Base-by-base conservation (phyloP, 1,139 yeast genomes). In the Meyerozyma smithsonii region DNA sequence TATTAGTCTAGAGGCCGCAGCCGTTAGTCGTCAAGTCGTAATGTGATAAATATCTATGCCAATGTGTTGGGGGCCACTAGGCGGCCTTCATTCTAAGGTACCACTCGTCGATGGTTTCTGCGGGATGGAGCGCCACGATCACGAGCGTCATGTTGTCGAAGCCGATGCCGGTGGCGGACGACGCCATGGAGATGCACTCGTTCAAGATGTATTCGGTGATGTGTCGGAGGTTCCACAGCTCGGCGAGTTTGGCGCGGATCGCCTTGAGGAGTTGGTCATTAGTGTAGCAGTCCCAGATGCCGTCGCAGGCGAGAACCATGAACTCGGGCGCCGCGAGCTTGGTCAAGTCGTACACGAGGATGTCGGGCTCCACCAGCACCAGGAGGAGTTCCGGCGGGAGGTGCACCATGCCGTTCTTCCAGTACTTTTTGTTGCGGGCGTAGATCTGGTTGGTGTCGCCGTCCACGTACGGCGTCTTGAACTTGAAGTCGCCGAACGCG, bases 71-170 rank as follows among this genome's bases (percentile, higher is more conserved):
- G 10, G 34, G 34, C 66, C 3, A 77, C 56, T 43, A 73, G 69
- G 17, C 60, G n/a, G n/a, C 51, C 50, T 71, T 77, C 73, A 81
- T 77, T 43, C 59, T 56, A 5, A 61, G 59, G 50, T 79, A 74
- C 92, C 92, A 84, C 28, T 70, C 72, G 17, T 75, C 74, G 32
- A 81, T 55, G 8, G 66, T 55, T 4, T 59, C 62, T 10, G 51
- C 44, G 8, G 62, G 62, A 51, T 81, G 86, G 32, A 82, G 51
- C 1, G 85, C 85, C 12, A 84, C 70, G 4, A 84, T 74, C 7
- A 82, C 71, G 21, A 82, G 64, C 1, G 90, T 83, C 92, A 84
- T 84, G 54, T 84, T 84, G 56, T 84, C 94, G 52, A 82, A 84
- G 1, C 94, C 94, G 25, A 83, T 75, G 3, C 92, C 92, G 0